A percentile compares a stretch with the other conserved stretches of the same genome.
Conservation (phyloP, 2,329 filamentous ascomycete genomes). For the Pleoardoris graminearum region DNA sequence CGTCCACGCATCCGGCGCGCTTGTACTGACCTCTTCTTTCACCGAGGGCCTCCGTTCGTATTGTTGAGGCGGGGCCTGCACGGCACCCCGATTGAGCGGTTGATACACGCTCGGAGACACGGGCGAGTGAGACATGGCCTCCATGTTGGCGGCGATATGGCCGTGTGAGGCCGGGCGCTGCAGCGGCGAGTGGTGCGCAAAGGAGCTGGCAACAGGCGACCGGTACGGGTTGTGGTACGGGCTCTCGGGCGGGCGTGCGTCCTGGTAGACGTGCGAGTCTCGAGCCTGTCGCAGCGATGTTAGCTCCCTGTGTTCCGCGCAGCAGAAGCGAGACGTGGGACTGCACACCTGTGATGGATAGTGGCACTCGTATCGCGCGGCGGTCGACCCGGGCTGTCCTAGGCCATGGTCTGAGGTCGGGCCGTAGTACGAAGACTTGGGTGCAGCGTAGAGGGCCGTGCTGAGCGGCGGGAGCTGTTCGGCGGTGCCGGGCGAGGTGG, state of each 20-base stretch:
- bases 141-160: conserved; percentile 36
- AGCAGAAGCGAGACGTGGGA: neutral
- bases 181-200: conserved; percentile 42
- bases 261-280: conserved; percentile 41
- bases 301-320: conserved; percentile 22
- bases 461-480: conserved; percentile 47
- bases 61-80: conserved; percentile 39
- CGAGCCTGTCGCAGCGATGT: conserved; percentile 32
- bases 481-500: conserved; percentile 42
- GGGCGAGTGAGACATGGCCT: conserved; percentile 45
- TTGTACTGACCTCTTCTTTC: conserved; percentile 41
- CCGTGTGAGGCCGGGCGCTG: conserved; percentile 45
- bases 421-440: conserved; percentile 52
- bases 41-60: conserved; percentile 37
- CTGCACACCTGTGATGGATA: conserved; percentile 39
- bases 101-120: conserved; percentile 43
- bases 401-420: conserved; percentile 52
- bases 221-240: conserved; percentile 46
- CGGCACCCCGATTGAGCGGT: conserved; percentile 37
- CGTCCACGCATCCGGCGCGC: neutral
- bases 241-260: conserved; percentile 37
- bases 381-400: conserved; percentile 25
- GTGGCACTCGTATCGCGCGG: conserved; percentile 39
- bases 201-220: conserved; percentile 38
- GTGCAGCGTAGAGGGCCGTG: conserved; percentile 45